Evolutionary conservation across 208 protist species (phyloP).

Genomic region (Wallacemonas sp.): DNA sequence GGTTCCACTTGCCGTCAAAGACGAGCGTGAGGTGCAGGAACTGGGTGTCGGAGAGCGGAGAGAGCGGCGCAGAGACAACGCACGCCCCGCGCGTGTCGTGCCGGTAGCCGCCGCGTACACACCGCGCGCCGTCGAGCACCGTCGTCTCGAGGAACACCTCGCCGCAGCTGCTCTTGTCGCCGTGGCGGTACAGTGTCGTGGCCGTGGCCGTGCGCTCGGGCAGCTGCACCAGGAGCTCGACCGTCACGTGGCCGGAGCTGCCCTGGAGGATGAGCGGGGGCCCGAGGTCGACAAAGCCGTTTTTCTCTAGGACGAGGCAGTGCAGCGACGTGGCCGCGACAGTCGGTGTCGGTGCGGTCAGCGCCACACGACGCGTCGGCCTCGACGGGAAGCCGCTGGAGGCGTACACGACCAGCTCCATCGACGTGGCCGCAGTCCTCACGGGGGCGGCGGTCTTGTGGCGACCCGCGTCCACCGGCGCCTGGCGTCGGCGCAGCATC

Average conservation of each 20-base stretch:
- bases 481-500: conserved; percentile 41
- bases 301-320: conserved; percentile 74
- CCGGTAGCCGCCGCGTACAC: conserved; percentile 86
- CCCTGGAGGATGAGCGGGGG: conserved; percentile 63
- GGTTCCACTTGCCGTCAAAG: conserved; percentile 87
- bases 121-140: conserved; percentile 72
- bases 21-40: conserved; percentile 85
- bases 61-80: conserved; percentile 71
- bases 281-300: conserved; percentile 79
- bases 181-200: conserved; percentile 89
- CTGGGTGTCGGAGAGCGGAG: conserved; percentile 49
- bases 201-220: conserved; percentile 66
- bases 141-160: conserved; percentile 90
- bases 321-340: conserved; percentile 27
- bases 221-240: conserved; percentile 88
- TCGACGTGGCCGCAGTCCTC: conserved; percentile 1
- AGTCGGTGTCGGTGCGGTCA: conserved; percentile 31
- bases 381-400: conserved; percentile 34
- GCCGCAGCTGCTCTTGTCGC: conserved; percentile 82
- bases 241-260: conserved; percentile 74
- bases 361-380: conserved; percentile 31
- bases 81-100: conserved; percentile 83
- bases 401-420: conserved; percentile 42
- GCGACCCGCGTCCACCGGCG: neutral
- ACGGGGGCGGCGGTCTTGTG: neutral